Percentiles rank a stretch among this genome's conserved stretches.
Evolutionary conservation across 2,329 filamentous ascomycete species (phyloP).

Genomic region (Aureobasidium subglaciale): DNA sequence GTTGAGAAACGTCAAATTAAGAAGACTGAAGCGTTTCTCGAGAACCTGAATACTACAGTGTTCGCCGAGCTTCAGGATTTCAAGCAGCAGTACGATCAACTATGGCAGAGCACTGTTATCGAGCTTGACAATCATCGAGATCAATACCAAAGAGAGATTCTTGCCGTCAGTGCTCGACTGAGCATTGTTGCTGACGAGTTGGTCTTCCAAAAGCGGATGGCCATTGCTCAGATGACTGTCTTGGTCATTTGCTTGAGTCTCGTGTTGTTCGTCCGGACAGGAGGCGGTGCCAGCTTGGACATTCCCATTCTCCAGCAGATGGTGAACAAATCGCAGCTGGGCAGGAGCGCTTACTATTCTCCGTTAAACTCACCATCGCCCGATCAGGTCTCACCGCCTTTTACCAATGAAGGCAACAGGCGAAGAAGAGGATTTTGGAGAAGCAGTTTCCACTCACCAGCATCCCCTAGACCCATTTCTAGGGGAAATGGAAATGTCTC

Average conservation of each 20-base stretch:
- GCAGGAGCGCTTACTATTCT: conserved; percentile 27
- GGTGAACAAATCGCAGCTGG: conserved; percentile 28
- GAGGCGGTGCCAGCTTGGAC: conserved; percentile 28
- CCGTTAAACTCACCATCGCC: conserved; percentile 31
- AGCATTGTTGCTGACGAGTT: conserved; percentile 92
- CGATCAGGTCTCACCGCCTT: conserved; percentile 26
- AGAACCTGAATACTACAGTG: conserved; percentile 80
- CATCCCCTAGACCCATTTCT: not conserved
- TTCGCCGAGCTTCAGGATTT: conserved; percentile 71
- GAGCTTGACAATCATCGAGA: conserved; percentile 85
- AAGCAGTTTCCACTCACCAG: conserved; percentile 22
- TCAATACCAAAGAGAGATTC: conserved; percentile 72
- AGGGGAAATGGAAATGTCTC: conserved; percentile 19
- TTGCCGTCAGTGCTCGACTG: conserved; percentile 72
- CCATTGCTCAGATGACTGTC: conserved; percentile 81
- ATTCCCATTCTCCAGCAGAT: conserved; percentile 41
- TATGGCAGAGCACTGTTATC: conserved; percentile 92
- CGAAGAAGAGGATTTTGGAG: conserved; percentile 22
- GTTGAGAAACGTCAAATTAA: conserved; percentile 80
- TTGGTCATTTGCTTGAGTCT: conserved; percentile 80
- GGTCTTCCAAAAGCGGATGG: conserved; percentile 76
- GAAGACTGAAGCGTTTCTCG: conserved; percentile 76
- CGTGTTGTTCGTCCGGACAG: conserved; percentile 61
- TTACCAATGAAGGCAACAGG: conserved; percentile 15
- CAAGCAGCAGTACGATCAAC: conserved; percentile 82